Percentiles rank a stretch among this genome's conserved stretches.
phyloP scores from a whole-genome alignment of 306 rosid genomes.

The Corylus heterophylla region DNA sequence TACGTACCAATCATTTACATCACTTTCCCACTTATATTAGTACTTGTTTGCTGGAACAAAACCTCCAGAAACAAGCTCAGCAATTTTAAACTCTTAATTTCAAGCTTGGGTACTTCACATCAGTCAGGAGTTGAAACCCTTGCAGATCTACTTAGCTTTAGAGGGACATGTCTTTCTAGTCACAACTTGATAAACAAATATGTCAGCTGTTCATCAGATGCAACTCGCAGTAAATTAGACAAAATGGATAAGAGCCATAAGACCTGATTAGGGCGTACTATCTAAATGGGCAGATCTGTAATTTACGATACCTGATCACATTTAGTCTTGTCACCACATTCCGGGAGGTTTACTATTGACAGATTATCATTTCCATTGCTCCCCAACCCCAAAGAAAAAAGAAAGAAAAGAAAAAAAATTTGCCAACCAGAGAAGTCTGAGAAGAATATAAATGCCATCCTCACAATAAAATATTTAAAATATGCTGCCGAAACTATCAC shows the following conservation, averaged over 20 bases:
- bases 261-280: background rate
- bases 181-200: background rate
- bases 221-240: background rate
- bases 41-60: background rate
- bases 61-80: background rate
- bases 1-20: background rate
- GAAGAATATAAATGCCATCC: background rate
- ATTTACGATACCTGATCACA: background rate
- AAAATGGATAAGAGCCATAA: background rate
- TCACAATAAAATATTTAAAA: background rate
- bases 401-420: background rate
- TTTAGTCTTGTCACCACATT: background rate
- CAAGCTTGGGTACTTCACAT: background rate
- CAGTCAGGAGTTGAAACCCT: background rate
- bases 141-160: background rate
- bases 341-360: background rate
- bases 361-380: background rate
- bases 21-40: background rate
- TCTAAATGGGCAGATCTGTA: background rate
- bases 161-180: background rate
- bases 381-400: background rate
- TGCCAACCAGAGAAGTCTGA: background rate
- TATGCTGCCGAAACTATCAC: background rate
- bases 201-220: background rate
- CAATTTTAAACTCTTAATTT: background rate